Evolutionary conservation across 2,329 filamentous ascomycete species (phyloP), one percentile per base, ranked within the genome.

Genomic region (Emmonsiellopsis sp.): DNA sequence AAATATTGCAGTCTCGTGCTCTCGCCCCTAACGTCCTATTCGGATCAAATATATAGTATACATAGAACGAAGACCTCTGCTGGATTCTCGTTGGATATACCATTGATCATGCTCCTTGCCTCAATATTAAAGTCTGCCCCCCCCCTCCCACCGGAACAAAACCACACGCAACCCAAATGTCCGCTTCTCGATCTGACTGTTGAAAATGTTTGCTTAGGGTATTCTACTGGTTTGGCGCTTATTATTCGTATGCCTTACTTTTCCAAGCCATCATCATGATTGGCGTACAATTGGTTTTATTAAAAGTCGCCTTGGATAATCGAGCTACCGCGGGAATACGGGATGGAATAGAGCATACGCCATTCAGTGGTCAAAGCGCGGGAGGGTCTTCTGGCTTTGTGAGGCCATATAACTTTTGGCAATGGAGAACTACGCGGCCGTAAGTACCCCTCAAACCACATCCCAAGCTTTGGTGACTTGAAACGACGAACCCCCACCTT

Each of bases 71-170:
- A 79, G 60, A 80, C 73, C 54, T 84, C 81, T 3, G 78, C 78
- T 35, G 82, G 82, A 34, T 85, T 85, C 68, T 84, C 81, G 13
- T 71, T 85, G 60, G 82, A 85, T 62, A 84, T 85, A 38, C 82
- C 82, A 13, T 68, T 85, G 61, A 85, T 85, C 59, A 85, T 85
- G 82, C 78, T 85, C 15, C 73, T 82, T 54, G 78, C 82, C 35
- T 83, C 80, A 38, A 82, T 84, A 54, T 65, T 84, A 15, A 85
- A 85, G 79, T 81, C 65, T 60, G 68, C 54, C 15, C 32, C 30
- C 57, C 54, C 26, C 15, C 16, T 1, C 11, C 34, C 37, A 15
- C 30, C 34, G 13, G 30, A n/a, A 46, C 32, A 30, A 49, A 2
- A 7, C 31, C 13, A 34, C 13, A 3, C 31, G 9, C 10, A 50